These are phyloP conservation scores for Kodamaea lidongshanica DNA, from an alignment of 805 yeast species.

Conservation along the genomic window DNA sequence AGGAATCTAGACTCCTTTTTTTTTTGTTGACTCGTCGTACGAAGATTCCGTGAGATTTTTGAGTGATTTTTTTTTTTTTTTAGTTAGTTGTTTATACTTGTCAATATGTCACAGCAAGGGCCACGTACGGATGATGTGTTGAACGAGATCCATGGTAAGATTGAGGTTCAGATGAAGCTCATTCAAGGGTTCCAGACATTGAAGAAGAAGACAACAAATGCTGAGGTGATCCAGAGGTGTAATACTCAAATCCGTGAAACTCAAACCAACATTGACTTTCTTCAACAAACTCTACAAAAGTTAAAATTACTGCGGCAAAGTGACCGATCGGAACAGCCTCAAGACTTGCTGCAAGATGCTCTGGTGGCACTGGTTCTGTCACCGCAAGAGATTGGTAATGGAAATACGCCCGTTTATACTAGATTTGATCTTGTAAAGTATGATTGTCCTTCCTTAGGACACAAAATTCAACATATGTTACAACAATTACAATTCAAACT, in stretches of 20 bases:
- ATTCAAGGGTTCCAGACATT: slow-evolving; percentile 81
- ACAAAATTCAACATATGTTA: slow-evolving; percentile 89
- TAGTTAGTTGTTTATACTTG: neutral
- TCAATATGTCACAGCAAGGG: slow-evolving; percentile 8
- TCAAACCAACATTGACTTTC: slow-evolving; percentile 81
- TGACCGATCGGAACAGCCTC: slow-evolving; percentile 9
- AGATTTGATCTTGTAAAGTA: slow-evolving; percentile 79
- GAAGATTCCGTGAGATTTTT: no score
- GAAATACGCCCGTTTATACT: slow-evolving; percentile 43
- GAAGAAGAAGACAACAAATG: slow-evolving; percentile 71
- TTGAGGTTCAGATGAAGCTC: slow-evolving; percentile 81
- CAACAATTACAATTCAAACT: slow-evolving; percentile 91
- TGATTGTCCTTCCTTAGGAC: slow-evolving; percentile 92
- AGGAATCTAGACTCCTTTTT: neutral
- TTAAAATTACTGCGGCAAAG: slow-evolving; percentile 35
- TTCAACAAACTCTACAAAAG: slow-evolving; percentile 69
- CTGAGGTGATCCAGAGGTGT: slow-evolving; percentile 83
- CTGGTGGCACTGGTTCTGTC: slow-evolving; percentile 8
- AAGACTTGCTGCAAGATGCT: slow-evolving; percentile 5
- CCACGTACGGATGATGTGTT: slow-evolving; percentile 27
- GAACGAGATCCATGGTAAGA: slow-evolving; percentile 73
- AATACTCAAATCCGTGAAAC: slow-evolving; percentile 88
- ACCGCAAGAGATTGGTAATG: neutral
- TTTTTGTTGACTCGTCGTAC: no score
- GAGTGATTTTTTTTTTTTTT: neutral